A percentile compares a stretch with the other conserved stretches of the same genome.
Evolutionary conservation across 441 rosid genomes (phyloP).

Genomic region (Jatropha podagrica): DNA sequence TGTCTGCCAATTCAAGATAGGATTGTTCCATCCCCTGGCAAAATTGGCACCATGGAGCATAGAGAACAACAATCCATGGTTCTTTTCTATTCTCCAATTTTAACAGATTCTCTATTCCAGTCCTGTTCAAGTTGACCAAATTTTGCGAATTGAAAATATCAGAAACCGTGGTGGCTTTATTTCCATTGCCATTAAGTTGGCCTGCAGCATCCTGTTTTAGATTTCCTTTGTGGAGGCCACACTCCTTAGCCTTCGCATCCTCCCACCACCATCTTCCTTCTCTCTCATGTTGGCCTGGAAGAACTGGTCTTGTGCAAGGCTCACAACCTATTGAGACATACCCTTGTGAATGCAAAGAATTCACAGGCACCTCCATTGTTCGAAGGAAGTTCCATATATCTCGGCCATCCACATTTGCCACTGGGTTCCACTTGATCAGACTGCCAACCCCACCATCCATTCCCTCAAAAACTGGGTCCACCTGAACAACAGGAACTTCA

Average conservation of each 20-base stretch:
- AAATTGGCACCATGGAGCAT: conserved; percentile 96
- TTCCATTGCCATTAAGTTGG: conserved; percentile 37
- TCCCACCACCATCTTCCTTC: conserved; percentile 99
- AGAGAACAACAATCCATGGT: conserved; percentile 84
- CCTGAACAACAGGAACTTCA: conserved; percentile 81
- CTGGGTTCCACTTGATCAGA: conserved; percentile 93
- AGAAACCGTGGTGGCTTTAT: conserved; percentile 35
- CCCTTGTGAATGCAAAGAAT: conserved; percentile 69
- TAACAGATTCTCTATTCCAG: conserved; percentile 75
- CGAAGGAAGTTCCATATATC: conserved; percentile 83
- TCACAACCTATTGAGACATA: conserved; percentile 91
- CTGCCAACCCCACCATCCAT: conserved; percentile 81
- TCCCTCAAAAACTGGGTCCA: conserved; percentile 91
- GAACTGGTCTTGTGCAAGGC: conserved; percentile 89
- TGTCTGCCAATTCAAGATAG: conserved; percentile 70
- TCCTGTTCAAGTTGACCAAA: conserved; percentile 65
- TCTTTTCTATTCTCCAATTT: conserved; percentile 71
- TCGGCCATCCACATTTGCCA: conserved; percentile 68
- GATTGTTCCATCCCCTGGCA: conserved; percentile 96
- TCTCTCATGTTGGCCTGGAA: conserved; percentile 96
- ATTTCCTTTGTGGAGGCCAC: conserved; percentile 96
- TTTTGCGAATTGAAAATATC: conserved; percentile 68
- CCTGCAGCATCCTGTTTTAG: conserved; percentile 46
- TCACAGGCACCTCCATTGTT: conserved; percentile 85
- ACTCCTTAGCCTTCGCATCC: conserved; percentile 93